Evolutionary conservation across 495 filamentous ascomycete genomes (phyloP).

Genomic region (Talaromyces borbonicus): DNA sequence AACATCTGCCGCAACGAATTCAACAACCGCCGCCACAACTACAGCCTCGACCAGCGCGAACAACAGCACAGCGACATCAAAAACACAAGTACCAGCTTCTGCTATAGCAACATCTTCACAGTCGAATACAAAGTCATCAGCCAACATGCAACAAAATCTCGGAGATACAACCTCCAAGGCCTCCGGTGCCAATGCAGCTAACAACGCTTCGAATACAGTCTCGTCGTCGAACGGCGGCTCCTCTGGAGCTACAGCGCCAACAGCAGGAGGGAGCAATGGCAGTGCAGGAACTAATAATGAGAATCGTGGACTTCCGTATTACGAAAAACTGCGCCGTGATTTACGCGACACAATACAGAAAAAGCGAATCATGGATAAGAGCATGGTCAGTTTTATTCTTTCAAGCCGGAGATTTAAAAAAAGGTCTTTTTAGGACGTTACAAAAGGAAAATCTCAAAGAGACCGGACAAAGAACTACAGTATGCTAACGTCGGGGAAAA

Average conservation of each 20-base stretch:
- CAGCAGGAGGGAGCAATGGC: constrained; percentile 14
- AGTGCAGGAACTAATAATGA: constrained; percentile 13
- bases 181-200: too few species aligned
- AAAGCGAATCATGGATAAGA: constrained; percentile 57
- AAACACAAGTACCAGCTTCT: not conserved
- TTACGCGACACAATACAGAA: constrained; percentile 57
- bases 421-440: too few species aligned
- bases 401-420: too few species aligned
- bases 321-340: constrained; percentile 62
- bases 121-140: not conserved
- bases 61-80: not conserved
- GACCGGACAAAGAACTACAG: not conserved
- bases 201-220: too few species aligned
- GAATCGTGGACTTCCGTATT: constrained; percentile 52
- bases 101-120: not conserved
- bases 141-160: constrained; percentile 30
- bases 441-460: too few species aligned
- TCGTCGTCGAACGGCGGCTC: too few species aligned
- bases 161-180: constrained; percentile 8
- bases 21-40: not conserved
- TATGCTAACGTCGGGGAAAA: not conserved
- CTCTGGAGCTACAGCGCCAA: constrained; percentile 14
- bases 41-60: not conserved
- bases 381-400: constrained; percentile 41
- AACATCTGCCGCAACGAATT: not conserved